Evolutionary conservation across 352 stramenopile genomes (phyloP).

Genomic region (Phytophthora colocasiae): DNA sequence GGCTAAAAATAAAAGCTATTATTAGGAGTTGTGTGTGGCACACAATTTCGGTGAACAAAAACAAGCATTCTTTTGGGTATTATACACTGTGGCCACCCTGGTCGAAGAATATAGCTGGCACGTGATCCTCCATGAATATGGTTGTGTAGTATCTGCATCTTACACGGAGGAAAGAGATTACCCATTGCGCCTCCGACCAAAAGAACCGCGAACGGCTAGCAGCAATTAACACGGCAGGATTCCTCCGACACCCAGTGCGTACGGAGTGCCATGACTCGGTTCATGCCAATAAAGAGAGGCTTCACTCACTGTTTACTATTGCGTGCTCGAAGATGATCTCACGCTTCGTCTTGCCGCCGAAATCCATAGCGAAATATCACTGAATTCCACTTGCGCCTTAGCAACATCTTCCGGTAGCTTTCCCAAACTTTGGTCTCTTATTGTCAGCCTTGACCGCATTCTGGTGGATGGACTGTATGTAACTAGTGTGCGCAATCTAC

Average conservation of each 20-base stretch:
- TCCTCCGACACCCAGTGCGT: conserved; percentile 47
- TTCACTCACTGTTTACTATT: conserved; percentile 22
- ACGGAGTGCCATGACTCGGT: conserved; percentile 36
- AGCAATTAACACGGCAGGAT: too few relatives aligned
- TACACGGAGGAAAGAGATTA: conserved; percentile 43
- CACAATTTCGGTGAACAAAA: too few relatives aligned
- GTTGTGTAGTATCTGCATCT: conserved; percentile 38
- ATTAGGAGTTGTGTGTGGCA: too few relatives aligned
- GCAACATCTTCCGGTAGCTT: conserved; percentile 39
- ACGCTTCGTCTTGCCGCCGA: conserved; percentile 27
- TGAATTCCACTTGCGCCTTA: conserved; percentile 23
- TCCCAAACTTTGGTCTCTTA: conserved; percentile 18
- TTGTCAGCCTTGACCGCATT: too few relatives aligned
- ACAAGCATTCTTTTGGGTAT: conserved; percentile 34
- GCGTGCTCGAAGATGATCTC: conserved; percentile 33
- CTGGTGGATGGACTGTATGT: too few relatives aligned
- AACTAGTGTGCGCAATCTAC: too few relatives aligned
- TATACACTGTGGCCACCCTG: conserved; percentile 50
- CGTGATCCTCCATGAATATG: conserved; percentile 40
- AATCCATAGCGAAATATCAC: conserved; percentile 43
- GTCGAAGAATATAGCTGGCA: conserved; percentile 48
- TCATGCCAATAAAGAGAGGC: conserved; percentile 16
- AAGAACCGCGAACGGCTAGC: conserved; percentile 4
- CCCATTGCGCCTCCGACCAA: conserved; percentile 49
- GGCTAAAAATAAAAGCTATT: too few relatives aligned